These are phyloP conservation scores for Ceratocystiopsis sp. DNA, from an alignment of 2,329 filamentous ascomycete genomes.

Conservation along the genomic window DNA sequence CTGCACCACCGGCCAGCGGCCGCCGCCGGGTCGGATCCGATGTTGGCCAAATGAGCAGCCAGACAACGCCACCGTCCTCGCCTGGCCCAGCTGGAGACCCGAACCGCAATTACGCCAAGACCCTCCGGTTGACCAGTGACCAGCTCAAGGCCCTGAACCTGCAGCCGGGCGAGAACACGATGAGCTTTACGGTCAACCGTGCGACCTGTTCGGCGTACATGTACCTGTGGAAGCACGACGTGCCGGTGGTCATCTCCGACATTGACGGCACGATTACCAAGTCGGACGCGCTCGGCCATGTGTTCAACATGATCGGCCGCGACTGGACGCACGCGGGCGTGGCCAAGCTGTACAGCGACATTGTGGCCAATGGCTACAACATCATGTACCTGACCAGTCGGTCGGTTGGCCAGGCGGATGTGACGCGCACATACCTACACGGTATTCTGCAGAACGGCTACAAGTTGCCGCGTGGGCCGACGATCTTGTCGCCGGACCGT, in stretches of 20 bases:
- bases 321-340: conserved; percentile 97
- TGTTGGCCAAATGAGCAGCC: conserved; percentile 27
- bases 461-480: conserved; percentile 72
- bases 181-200: conserved; percentile 93
- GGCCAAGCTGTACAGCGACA: conserved; percentile 93
- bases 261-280: conserved; percentile 99
- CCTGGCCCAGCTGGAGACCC: conserved; percentile 51
- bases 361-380: conserved; percentile 90
- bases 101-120: conserved; percentile 88
- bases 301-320: conserved; percentile 88
- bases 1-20: conserved; percentile 20
- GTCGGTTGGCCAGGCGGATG: conserved; percentile 85
- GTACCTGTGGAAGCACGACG: conserved; percentile 84
- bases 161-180: conserved; percentile 71
- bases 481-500: conserved; percentile 86
- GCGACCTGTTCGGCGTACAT: conserved; percentile 85
- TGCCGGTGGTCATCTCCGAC: conserved; percentile 92
- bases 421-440: conserved; percentile 72
- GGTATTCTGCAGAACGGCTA: conserved; percentile 81
- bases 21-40: conserved; percentile 55
- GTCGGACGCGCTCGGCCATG: conserved; percentile 84
- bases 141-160: conserved; percentile 77
- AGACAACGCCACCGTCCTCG: conserved; percentile 53
- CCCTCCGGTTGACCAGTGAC: conserved; percentile 81
- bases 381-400: conserved; percentile 95